Percentiles rank a stretch among this genome's conserved stretches.
Conservation (phyloP, 306 rosid species). For the Phaseolus lunatus region DNA sequence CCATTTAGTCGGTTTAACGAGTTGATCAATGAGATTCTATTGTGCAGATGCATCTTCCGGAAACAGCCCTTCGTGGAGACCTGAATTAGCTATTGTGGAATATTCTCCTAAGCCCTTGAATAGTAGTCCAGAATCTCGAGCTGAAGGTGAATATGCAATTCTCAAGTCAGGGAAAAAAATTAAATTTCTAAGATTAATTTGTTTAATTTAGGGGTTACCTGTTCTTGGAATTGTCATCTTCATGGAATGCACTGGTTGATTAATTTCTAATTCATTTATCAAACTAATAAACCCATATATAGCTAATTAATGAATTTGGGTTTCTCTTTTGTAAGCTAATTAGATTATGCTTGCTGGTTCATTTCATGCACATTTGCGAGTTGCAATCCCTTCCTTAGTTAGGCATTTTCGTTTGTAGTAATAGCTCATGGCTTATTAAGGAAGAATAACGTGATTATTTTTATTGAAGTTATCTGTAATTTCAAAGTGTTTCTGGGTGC, state of each 20-base stretch:
- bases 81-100: constrained; percentile 76
- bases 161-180: background rate
- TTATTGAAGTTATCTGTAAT: background rate
- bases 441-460: constrained; percentile 1
- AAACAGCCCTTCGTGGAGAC: constrained; percentile 61
- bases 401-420: too few species aligned
- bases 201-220: background rate
- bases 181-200: background rate
- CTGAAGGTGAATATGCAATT: constrained; percentile 56
- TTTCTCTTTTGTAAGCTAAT: background rate
- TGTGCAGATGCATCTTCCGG: constrained; percentile 61
- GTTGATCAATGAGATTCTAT: background rate
- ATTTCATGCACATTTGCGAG: background rate
- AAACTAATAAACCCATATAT: background rate
- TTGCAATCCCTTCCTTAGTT: too few species aligned
- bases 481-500: background rate
- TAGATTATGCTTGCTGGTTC: constrained; percentile 16
- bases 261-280: background rate
- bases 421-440: background rate
- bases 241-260: background rate
- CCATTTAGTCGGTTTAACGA: too few species aligned
- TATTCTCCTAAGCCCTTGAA: constrained; percentile 63
- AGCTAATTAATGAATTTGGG: background rate
- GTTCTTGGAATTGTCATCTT: background rate
- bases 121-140: constrained; percentile 44